Base-by-base conservation (phyloP, 2,329 filamentous ascomycete genomes). In the Dactylellina sp. region DNA sequence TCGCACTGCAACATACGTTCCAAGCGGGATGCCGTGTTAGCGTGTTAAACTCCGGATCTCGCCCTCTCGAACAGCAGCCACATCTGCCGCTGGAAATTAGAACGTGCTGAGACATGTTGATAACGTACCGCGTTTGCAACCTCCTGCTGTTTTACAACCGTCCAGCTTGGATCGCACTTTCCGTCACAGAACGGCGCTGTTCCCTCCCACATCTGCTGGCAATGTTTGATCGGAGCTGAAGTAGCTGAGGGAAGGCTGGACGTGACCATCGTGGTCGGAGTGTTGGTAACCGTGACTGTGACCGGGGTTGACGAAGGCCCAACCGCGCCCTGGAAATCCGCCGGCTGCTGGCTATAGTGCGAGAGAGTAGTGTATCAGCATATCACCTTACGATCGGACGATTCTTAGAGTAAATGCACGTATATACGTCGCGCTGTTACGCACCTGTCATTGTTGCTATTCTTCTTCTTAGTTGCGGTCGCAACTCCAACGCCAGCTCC, bases 191-290 rank as follows among this genome's bases (percentile, higher is more conserved):
- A 64, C 16, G 61, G 61, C 6, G 61, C 49, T 25, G 61, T 64
- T 35, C 61, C 61, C 39, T 64, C 49, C 61, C 61, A 64, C 37
- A 64, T 64, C 28, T 64, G 61, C 12, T 65, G 49, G 37, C 61
- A 65, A 18, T 65, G 61, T 22, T 22, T 65, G 24, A 65, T 37
- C n/a, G 61, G 49, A 18, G 37, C 22, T 11, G 61, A 16, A 16
- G 49, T 56, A 28, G 61, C 46, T 12, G 50, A 20, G 7, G 49
- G 16, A 37, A 55, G 18, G 32, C 46, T 56, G 20, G 49, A 39
- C 2, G 60, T 64, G 35, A 55, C 60, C 18, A 49, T 44, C 6
- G 60, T 64, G 11, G 49, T 37, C 7, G 49, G 49, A 7, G 40
- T 22, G 12, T 52, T 42, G 37, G 61, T 65, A 2, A 56, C 40